Percentiles rank a stretch among this genome's conserved stretches.
Evolutionary conservation across 2,329 filamentous ascomycete genomes (phyloP).

Genomic region (Camillea tinctor): DNA sequence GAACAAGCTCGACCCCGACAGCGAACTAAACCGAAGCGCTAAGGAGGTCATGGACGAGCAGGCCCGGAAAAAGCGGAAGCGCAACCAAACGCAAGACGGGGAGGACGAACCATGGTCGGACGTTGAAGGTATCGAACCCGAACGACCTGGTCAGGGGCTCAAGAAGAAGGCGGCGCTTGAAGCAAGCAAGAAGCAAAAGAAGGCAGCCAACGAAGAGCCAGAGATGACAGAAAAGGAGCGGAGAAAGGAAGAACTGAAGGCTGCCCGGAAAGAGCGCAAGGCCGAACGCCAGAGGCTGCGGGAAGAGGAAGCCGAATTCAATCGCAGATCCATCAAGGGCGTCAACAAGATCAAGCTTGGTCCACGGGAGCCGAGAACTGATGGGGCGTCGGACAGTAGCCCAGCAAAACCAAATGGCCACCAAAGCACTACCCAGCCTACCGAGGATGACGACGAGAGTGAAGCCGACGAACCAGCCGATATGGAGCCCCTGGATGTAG

Average conservation of each 20-base stretch:
- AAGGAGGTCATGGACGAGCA: slow-evolving; percentile 90
- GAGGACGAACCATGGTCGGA: slow-evolving; percentile 45
- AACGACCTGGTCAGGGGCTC: slow-evolving; percentile 64
- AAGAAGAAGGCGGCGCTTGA: slow-evolving; percentile 45
- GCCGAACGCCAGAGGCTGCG: slow-evolving; percentile 39
- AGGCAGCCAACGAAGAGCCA: slow-evolving; percentile 42
- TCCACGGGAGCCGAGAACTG: slow-evolving; percentile 29
- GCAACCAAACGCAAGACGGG: slow-evolving; percentile 43
- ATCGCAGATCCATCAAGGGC: slow-evolving; percentile 38
- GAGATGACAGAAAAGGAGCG: slow-evolving; percentile 42
- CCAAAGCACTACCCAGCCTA: slow-evolving; percentile 25
- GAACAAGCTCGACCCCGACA: slow-evolving; percentile 88
- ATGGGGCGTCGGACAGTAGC: slow-evolving; percentile 14
- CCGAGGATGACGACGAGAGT: slow-evolving; percentile 29
- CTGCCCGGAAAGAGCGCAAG: slow-evolving; percentile 43
- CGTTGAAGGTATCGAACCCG: slow-evolving; percentile 54
- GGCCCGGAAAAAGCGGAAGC: slow-evolving; percentile 75
- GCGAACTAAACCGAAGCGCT: slow-evolving; percentile 74
- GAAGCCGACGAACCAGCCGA: slow-evolving; percentile 27
- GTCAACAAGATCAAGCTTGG: slow-evolving; percentile 37
- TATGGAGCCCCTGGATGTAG: slow-evolving; percentile 46
- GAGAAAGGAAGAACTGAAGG: slow-evolving; percentile 50
- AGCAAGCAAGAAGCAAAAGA: slow-evolving; percentile 46
- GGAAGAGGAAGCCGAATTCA: slow-evolving; percentile 40
- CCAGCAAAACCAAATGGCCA: slow-evolving; percentile 11